Conservation (phyloP, 257 asterid genomes). For the Forsythia suspensa region DNA sequence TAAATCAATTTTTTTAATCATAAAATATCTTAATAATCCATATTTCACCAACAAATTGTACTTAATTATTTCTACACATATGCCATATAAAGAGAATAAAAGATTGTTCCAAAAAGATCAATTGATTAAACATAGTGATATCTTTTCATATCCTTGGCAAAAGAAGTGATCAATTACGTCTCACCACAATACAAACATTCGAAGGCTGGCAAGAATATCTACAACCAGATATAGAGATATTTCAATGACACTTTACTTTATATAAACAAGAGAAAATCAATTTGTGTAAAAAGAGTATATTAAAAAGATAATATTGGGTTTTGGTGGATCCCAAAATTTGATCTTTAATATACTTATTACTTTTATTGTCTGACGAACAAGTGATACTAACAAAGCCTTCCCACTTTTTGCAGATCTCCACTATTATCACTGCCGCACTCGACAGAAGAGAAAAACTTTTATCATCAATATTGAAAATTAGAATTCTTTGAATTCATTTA, state of each 20-base stretch:
- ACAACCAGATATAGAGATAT: conserved; percentile 23
- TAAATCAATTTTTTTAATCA: too few relatives aligned
- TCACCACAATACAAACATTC: conserved; percentile 95
- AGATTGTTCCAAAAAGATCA: too few relatives aligned
- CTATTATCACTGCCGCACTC: too few relatives aligned
- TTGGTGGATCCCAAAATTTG: not conserved
- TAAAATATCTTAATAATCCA: too few relatives aligned
- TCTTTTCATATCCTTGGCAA: not conserved
- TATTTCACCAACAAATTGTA: too few relatives aligned
- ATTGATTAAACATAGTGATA: not conserved
- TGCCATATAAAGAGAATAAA: too few relatives aligned
- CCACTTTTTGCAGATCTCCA: too few relatives aligned
- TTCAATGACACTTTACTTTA: not conserved
- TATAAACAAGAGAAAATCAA: not conserved
- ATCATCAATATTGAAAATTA: too few relatives aligned
- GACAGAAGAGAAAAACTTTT: too few relatives aligned
- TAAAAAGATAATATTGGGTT: too few relatives aligned
- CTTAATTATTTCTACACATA: too few relatives aligned
- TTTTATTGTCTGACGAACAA: not conserved
- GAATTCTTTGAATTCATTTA: too few relatives aligned
- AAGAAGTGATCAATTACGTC: conserved; percentile 51
- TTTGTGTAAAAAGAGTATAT: not conserved
- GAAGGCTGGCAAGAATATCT: conserved; percentile 91
- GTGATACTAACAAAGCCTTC: not conserved
- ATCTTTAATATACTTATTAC: not conserved